A percentile compares a stretch with the other conserved stretches of the same genome.
phyloP scores from a whole-genome alignment of 805 yeast genomes.

The Zygotorulaspora sp. region DNA sequence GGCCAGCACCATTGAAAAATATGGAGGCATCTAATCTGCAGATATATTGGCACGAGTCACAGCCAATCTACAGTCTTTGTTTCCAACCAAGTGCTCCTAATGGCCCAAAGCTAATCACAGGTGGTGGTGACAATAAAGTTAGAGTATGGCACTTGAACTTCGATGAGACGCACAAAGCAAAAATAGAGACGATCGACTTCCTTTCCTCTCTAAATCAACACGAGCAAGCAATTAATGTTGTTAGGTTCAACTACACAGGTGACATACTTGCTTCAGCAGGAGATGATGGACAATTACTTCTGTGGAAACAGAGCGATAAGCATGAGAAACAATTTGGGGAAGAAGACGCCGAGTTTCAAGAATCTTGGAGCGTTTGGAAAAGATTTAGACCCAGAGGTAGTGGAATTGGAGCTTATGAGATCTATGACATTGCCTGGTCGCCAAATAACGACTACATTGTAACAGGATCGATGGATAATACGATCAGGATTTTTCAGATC shows the following conservation, averaged over 20 bases:
- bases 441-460: slow-evolving; percentile 72
- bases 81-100: slow-evolving; percentile 47
- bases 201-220: slow-evolving; percentile 80
- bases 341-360: slow-evolving; percentile 49
- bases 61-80: slow-evolving; percentile 65
- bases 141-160: slow-evolving; percentile 47
- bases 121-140: slow-evolving; percentile 93
- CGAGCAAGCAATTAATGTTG: slow-evolving; percentile 91
- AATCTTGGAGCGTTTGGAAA: slow-evolving; percentile 59
- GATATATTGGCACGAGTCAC: slow-evolving; percentile 49
- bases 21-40: slow-evolving; percentile 30
- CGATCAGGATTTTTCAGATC: slow-evolving; percentile 62
- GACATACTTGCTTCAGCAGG: slow-evolving; percentile 80
- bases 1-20: background rate
- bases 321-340: slow-evolving; percentile 57
- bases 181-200: slow-evolving; percentile 56
- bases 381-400: slow-evolving; percentile 47
- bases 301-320: slow-evolving; percentile 65
- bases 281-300: slow-evolving; percentile 84
- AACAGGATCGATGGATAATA: slow-evolving; percentile 91
- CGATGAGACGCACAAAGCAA: slow-evolving; percentile 22
- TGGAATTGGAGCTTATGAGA: slow-evolving; percentile 63
- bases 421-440: slow-evolving; percentile 91
- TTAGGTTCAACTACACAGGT: slow-evolving; percentile 69
- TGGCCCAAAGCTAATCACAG: slow-evolving; percentile 65